Evolutionary conservation across 805 yeast species (phyloP).

Genomic region (Diddensiella caesifluorescens): DNA sequence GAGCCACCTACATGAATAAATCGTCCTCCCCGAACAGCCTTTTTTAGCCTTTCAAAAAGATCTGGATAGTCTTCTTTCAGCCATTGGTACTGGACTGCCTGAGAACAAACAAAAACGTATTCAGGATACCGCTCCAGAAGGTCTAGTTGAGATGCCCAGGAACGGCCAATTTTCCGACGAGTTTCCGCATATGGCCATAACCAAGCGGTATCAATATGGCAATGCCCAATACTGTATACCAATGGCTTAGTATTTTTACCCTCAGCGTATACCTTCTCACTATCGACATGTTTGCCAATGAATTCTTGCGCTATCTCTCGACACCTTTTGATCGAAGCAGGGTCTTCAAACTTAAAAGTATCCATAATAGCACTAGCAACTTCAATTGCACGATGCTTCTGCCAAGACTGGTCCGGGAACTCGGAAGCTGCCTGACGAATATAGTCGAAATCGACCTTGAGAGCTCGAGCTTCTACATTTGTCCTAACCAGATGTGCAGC

Average conservation of each 20-base stretch:
- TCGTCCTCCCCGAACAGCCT: constrained; percentile 53
- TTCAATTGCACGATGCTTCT: constrained; percentile 73
- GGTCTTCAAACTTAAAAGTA: constrained; percentile 60
- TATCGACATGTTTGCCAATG: constrained; percentile 61
- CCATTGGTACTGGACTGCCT: constrained; percentile 94
- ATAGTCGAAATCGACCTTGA: constrained; percentile 77
- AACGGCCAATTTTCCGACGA: constrained; percentile 80
- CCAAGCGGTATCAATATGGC: constrained; percentile 98
- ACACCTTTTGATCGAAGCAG: constrained; percentile 50
- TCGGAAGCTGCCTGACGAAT: constrained; percentile 88
- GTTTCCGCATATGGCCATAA: constrained; percentile 97
- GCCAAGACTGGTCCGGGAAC: constrained; percentile 65
- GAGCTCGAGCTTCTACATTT: constrained; percentile 71
- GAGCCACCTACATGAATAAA: constrained; percentile 82
- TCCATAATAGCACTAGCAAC: constrained; percentile 80
- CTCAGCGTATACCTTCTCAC: constrained; percentile 51
- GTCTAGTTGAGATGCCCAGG: constrained; percentile 88
- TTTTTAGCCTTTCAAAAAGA: constrained; percentile 52
- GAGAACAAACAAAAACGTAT: constrained; percentile 87
- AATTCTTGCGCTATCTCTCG: constrained; percentile 56
- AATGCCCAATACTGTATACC: constrained; percentile 83
- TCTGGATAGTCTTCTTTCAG: constrained; percentile 78
- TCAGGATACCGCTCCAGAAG: constrained; percentile 83
- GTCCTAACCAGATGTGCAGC: constrained; percentile 78
- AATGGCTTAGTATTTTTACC: constrained; percentile 64